These are phyloP conservation scores for Myxozyma melibiosi DNA, from an alignment of 805 yeast species.

Conservation along the genomic window DNA sequence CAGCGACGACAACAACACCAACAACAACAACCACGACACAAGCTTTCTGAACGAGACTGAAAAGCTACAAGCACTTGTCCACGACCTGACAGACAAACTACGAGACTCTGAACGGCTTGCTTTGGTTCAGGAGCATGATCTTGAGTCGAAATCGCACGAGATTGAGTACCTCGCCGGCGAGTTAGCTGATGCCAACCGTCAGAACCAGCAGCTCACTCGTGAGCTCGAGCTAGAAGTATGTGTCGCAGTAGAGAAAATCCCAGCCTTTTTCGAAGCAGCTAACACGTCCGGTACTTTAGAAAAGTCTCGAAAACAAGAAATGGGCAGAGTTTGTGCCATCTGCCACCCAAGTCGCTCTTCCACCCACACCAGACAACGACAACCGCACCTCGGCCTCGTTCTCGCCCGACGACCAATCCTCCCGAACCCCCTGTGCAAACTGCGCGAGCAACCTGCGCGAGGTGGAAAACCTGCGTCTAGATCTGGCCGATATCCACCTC, in stretches of 20 bases:
- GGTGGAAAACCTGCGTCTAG: conserved; percentile 24
- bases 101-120: conserved; percentile 16
- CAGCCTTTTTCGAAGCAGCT: background rate
- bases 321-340: background rate
- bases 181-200: background rate
- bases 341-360: background rate
- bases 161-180: conserved; percentile 1
- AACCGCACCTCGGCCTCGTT: background rate
- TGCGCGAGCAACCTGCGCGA: conserved; percentile 11
- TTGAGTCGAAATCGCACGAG: background rate
- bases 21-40: no score
- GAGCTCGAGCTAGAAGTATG: conserved; percentile 21
- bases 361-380: background rate
- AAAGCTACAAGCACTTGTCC: no score
- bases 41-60: no score
- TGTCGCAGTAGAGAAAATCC: background rate
- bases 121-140: conserved; percentile 20
- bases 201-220: background rate
- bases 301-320: background rate
- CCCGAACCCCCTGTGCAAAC: background rate
- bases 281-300: background rate
- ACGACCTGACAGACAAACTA: background rate
- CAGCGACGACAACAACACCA: no score
- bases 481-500: conserved; percentile 19
- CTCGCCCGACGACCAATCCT: background rate